Base-by-base conservation (phyloP, 345 rosid species). In the Gossypium bickii region DNA sequence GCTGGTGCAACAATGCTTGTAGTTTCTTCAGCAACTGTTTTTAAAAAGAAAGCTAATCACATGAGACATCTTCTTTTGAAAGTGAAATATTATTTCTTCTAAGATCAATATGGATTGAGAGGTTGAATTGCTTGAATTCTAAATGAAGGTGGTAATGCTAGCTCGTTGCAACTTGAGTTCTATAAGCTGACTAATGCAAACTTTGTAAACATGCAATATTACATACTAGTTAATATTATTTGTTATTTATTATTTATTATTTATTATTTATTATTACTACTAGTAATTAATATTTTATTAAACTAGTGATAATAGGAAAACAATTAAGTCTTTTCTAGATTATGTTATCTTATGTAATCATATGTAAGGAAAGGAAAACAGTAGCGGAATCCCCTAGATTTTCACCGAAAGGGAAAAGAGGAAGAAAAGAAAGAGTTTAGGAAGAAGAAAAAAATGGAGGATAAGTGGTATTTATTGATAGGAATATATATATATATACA, bases 11-110 rank as follows among this genome's bases (percentile, higher is more conserved):
- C 53, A 4, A 64, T 53, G 38, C 45, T 75, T 24, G 83, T 67
- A n/a, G 60, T 51, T 44, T 85, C 87, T 82, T 80, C 87, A 55
- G 29, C 58, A 12, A 77, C 78, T 80, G 79, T 34, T 22, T 10
- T 16, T 52, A 34, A 34, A 48, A 70, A 68, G 73, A 25, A 58
- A 67, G 45, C 27, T 2, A 72, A 27, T 7, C 2, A 13, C 48
- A 60, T 34, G 38, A 34, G 38, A 34, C 38, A 4, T 34, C 38
- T 34, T 34, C 13, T n/a, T 29, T 38, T 34, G 38, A 34, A 34
- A 34, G 2, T 27, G 12, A 70, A 56, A 38, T 34, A 56, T 60
- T 15, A 45, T 62, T 71, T 45, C 67, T 71, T 83, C 55, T 2
- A 63, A 71, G 75, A 4, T 18, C 62, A 80, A 78, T 47, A 56